These are phyloP conservation scores for Rheum nobile DNA, from an alignment of 148 eudicot genomes.

Conservation along the genomic window DNA sequence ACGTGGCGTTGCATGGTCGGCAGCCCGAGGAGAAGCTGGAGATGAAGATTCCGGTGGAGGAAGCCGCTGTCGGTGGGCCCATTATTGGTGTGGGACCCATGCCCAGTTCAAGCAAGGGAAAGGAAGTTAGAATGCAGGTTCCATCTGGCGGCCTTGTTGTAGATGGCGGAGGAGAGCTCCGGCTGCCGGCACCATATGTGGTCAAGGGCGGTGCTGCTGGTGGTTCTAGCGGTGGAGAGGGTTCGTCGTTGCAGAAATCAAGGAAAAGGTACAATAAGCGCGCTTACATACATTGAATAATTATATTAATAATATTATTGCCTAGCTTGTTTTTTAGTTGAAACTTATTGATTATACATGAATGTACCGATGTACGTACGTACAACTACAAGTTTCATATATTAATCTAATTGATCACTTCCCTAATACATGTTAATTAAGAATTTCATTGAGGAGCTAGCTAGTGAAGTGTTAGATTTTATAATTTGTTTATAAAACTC, in stretches of 20 bases:
- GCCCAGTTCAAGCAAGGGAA: not conserved
- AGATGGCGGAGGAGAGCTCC: not conserved
- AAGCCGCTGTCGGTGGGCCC: not conserved
- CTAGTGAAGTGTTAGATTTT: no score
- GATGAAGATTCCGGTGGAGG: not conserved
- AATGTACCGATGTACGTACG: no score
- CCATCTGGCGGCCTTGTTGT: not conserved
- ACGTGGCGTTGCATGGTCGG: not conserved
- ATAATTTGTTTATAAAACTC: no score
- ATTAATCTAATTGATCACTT: no score
- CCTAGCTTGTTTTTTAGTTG: no score
- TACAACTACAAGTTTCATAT: no score
- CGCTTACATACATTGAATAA: no score
- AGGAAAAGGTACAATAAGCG: conserved; percentile 4
- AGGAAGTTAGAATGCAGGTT: not conserved
- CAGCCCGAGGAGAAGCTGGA: not conserved
- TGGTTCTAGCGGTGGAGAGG: not conserved
- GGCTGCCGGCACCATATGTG: not conserved
- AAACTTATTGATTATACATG: no score
- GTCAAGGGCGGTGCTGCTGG: not conserved
- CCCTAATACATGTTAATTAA: no score
- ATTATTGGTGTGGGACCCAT: not conserved
- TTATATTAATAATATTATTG: no score
- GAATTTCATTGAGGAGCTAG: no score
- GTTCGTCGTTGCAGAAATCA: not conserved